Evolutionary conservation across 164 flowering plant genomes (phyloP).

Genomic region (Cinnamomum chago): DNA sequence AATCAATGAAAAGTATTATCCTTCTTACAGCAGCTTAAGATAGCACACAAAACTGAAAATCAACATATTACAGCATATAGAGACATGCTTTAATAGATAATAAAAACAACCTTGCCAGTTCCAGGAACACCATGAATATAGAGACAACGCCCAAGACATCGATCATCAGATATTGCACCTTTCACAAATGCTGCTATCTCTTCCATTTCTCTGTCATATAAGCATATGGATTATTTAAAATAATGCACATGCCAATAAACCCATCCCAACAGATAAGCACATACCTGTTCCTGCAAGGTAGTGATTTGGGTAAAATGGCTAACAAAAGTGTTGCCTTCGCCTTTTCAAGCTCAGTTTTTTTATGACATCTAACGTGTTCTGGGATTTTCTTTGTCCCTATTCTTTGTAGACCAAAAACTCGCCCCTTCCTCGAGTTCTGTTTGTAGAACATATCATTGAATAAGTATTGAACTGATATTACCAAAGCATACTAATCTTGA

Average conservation of each 20-base stretch:
- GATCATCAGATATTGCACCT: conserved; percentile 76
- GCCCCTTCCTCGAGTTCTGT: conserved; percentile 79
- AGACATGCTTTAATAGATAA: not conserved
- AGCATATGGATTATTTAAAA: not conserved
- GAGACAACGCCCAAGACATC: conserved; percentile 90
- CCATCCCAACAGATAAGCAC: conserved; percentile 17
- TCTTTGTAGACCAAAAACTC: conserved; percentile 74
- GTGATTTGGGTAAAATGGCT: conserved; percentile 78
- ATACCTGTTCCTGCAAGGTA: conserved; percentile 88
- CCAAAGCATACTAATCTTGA: not conserved
- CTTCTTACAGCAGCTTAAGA: not conserved
- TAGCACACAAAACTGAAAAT: not conserved
- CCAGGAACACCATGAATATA: conserved; percentile 99
- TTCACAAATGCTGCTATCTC: conserved; percentile 81
- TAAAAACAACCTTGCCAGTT: conserved; percentile 79
- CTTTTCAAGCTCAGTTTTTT: conserved; percentile 81
- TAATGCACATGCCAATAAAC: not conserved
- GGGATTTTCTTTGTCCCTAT: conserved; percentile 84
- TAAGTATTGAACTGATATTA: not conserved
- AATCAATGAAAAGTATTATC: not conserved
- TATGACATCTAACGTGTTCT: conserved; percentile 76
- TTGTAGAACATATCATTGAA: conserved; percentile 6
- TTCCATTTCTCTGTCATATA: conserved; percentile 74
- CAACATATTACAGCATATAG: not conserved
- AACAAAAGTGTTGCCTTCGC: conserved; percentile 74